A percentile compares a stretch with the other conserved stretches of the same genome.
phyloP scores from a whole-genome alignment of 2,329 filamentous ascomycete genomes.

The Fusarium penzigii region DNA sequence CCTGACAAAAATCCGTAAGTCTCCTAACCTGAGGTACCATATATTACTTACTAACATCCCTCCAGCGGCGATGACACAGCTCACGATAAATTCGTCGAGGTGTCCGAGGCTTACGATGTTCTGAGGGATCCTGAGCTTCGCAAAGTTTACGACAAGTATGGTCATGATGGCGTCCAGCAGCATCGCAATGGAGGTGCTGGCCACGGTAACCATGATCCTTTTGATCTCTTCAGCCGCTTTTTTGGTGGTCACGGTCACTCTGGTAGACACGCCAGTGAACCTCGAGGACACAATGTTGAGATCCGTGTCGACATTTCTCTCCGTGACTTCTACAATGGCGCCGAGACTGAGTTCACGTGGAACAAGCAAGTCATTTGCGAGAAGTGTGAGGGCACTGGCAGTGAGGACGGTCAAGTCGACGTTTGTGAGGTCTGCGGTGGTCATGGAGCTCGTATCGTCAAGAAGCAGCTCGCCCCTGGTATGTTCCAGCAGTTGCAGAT shows the following conservation, averaged over 20 bases:
- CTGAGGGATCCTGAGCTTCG: slow-evolving; percentile 79
- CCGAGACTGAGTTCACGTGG: slow-evolving; percentile 81
- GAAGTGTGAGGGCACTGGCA: slow-evolving; percentile 82
- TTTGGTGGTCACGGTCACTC: slow-evolving; percentile 91
- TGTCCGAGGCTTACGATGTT: slow-evolving; percentile 94
- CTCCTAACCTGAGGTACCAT: slow-evolving; percentile 17
- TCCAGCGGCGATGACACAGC: slow-evolving; percentile 74
- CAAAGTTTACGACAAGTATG: slow-evolving; percentile 90
- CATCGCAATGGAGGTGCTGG: slow-evolving; percentile 70
- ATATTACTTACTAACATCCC: background rate
- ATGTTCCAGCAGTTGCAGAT: slow-evolving; percentile 98
- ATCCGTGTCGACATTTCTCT: slow-evolving; percentile 78
- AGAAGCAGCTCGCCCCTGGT: slow-evolving; percentile 92
- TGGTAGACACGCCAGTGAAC: slow-evolving; percentile 69
- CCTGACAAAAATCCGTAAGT: slow-evolving; percentile 96
- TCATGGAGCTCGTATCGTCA: slow-evolving; percentile 80
- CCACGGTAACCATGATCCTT: slow-evolving; percentile 73
- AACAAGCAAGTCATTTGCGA: slow-evolving; percentile 97
- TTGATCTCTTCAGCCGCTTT: slow-evolving; percentile 95
- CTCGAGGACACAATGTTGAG: slow-evolving; percentile 86
- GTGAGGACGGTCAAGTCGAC: slow-evolving; percentile 79
- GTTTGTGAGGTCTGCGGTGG: slow-evolving; percentile 77
- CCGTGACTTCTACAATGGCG: slow-evolving; percentile 89
- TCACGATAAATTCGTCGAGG: slow-evolving; percentile 87
- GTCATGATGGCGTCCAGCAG: slow-evolving; percentile 86